Conservation (phyloP, 257 asterid genomes). For the Salvia rosmarinus region DNA sequence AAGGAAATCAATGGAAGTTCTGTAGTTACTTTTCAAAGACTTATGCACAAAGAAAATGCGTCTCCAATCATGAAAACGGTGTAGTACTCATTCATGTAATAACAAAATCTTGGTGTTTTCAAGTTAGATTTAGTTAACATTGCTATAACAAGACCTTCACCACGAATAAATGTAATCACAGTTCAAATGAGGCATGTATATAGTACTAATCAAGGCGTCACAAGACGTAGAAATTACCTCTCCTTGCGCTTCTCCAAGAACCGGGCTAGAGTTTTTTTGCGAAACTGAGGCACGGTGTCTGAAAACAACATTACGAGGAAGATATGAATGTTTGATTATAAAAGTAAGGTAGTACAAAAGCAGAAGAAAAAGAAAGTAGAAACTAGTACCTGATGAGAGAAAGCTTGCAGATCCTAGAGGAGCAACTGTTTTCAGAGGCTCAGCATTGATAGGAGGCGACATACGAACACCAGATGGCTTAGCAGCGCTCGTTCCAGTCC, state of each 20-base stretch:
- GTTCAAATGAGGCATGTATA: neutral
- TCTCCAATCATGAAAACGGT: too few relatives aligned
- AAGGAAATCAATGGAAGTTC: neutral
- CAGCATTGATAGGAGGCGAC: constrained; percentile 43
- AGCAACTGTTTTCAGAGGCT: constrained; percentile 44
- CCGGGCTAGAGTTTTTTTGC: constrained; percentile 83
- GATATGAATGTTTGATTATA: neutral
- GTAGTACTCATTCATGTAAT: too few relatives aligned
- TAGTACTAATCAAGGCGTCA: neutral
- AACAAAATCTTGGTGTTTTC: too few relatives aligned
- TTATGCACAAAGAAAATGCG: too few relatives aligned
- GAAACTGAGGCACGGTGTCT: constrained; percentile 87
- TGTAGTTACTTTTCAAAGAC: neutral
- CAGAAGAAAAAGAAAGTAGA: neutral
- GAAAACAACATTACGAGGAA: constrained; percentile 13
- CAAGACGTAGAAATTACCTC: constrained; percentile 52
- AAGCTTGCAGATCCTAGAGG: constrained; percentile 44
- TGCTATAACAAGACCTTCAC: too few relatives aligned
- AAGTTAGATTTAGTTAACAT: too few relatives aligned
- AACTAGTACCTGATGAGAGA: constrained; percentile 54
- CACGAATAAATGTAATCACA: neutral
- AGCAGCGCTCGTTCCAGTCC: constrained; percentile 32
- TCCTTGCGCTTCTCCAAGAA: constrained; percentile 95
- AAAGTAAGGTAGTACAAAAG: too few relatives aligned
- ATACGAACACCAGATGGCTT: constrained; percentile 41